Evolutionary conservation across 768 basidiomycete species (phyloP), one percentile per base, ranked within the genome.

Genomic region (Termitomyces sp.): DNA sequence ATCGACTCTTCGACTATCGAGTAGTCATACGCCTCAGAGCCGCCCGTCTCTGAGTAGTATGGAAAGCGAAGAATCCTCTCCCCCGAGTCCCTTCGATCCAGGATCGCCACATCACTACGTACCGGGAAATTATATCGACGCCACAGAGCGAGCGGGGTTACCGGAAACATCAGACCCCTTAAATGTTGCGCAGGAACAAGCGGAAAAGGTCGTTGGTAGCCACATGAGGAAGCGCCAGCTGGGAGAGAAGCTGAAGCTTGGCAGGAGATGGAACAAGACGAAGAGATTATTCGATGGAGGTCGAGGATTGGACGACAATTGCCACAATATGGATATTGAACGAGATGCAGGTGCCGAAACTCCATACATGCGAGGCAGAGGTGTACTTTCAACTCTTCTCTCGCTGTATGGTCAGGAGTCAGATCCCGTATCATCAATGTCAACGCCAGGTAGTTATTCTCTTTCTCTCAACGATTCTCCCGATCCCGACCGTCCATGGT

Each of bases 301-400:
- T 49, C 30, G 48, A 52, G 3, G 44, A 46, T 49, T 59, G 20
- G 4, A 33, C 3, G 30, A 52, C 9, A 54, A 58, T 57, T 55
- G 61, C 3, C 57, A 47, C 4, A 58, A 44, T 12, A 53, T 64
- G 12, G 69, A 69, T 57, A 59, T 61, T 13, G 71, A 73, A 53
- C 62, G 58, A 22, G 58, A 64, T 22, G 68, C 60, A 16, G 64
- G 39, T 56, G 39, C 22, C 0, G 56, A 55, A 34, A 57, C 43
- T 32, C 45, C 67, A 8, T 53, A 55, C 10, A 56, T 62, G 5
- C 60, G 68, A 4, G 79, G 75, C 0, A 78, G 76, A 12, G 86
- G 88, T 16, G 82, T 91, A 6, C 76, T 91, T 5, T 84, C 87
- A 2, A 78, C 88, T 1, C 69, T 91, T 40, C 73, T 92, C 45